A percentile compares a stretch with the other conserved stretches of the same genome.
Conservation (phyloP, 2,329 filamentous ascomycete species). For the Aquanectria penicillioides region DNA sequence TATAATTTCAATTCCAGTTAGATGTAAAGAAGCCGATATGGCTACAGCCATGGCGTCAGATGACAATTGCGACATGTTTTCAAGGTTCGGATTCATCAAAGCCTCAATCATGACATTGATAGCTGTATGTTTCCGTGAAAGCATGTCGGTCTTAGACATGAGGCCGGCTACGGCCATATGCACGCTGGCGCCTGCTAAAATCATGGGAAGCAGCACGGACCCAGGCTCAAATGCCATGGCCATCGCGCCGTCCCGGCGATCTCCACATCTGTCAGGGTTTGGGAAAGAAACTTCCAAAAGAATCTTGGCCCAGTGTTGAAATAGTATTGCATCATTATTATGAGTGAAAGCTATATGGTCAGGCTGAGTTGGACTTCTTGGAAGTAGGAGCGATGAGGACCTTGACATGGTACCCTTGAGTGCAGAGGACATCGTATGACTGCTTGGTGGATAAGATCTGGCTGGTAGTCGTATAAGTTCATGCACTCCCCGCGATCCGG, state of each 20-base stretch:
- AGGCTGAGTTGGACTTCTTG: not conserved
- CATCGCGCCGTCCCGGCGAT: not conserved
- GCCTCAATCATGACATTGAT: not conserved
- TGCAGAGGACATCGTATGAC: not conserved
- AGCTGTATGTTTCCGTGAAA: not conserved
- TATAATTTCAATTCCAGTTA: not conserved
- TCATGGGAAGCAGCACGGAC: slow-evolving; percentile 5
- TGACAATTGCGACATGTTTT: not conserved
- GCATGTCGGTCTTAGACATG: slow-evolving; percentile 3
- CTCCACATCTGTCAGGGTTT: not conserved
- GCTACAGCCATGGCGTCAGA: not conserved
- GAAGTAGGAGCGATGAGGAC: not conserved
- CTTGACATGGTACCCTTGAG: not conserved
- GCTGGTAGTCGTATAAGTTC: not conserved
- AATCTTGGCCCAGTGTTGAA: not conserved
- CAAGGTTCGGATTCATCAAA: not conserved
- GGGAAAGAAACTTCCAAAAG: not conserved
- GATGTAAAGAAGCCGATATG: not conserved
- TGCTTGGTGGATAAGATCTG: not conserved
- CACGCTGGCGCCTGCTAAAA: slow-evolving; percentile 15
- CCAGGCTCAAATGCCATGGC: not conserved
- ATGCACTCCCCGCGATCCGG: not conserved
- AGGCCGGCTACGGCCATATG: slow-evolving; percentile 7
- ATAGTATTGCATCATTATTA: not conserved
- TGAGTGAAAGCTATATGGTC: not conserved